Conservation (phyloP, 352 stramenopile genomes). For the Hyaloperonospora brassicae region DNA sequence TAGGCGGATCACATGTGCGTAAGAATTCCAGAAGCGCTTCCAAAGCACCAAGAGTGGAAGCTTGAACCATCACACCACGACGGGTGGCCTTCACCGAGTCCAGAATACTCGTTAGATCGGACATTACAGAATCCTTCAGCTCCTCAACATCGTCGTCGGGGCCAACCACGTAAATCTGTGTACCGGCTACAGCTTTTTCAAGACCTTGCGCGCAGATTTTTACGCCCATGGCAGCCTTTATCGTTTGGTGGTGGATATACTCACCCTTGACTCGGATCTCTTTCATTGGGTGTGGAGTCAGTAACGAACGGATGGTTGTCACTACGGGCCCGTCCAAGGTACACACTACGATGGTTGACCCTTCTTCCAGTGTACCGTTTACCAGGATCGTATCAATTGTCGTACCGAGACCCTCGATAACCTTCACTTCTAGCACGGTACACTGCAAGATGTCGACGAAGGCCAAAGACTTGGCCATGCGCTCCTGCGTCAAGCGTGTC, state of each 20-base stretch:
- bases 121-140: conserved; percentile 96
- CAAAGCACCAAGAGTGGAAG: conserved; percentile 96
- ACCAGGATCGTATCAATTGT: conserved; percentile 99
- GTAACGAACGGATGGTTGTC: conserved; percentile 92
- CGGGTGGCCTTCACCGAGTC: conserved; percentile 94
- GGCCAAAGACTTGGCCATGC: conserved; percentile 86
- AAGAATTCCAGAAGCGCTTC: conserved; percentile 98
- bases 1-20: conserved; percentile 89
- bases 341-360: conserved; percentile 96
- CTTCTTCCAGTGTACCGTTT: conserved; percentile 93
- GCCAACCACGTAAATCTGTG: conserved; percentile 94
- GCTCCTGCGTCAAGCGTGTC: conserved; percentile 92
- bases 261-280: conserved; percentile 94
- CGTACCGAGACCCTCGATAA: conserved; percentile 97
- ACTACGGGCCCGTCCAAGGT: conserved; percentile 97
- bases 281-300: conserved; percentile 97
- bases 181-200: conserved; percentile 97
- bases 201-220: conserved; percentile 97
- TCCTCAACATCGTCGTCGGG: conserved; percentile 96
- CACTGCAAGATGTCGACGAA: conserved; percentile 91
- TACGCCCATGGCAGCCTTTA: conserved; percentile 97
- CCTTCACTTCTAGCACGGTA: conserved; percentile 99
- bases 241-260: conserved; percentile 94
- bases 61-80: conserved; percentile 97
- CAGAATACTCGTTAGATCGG: conserved; percentile 91